Conservation (phyloP, 2,329 filamentous ascomycete species). For the Fusarium luffae region DNA sequence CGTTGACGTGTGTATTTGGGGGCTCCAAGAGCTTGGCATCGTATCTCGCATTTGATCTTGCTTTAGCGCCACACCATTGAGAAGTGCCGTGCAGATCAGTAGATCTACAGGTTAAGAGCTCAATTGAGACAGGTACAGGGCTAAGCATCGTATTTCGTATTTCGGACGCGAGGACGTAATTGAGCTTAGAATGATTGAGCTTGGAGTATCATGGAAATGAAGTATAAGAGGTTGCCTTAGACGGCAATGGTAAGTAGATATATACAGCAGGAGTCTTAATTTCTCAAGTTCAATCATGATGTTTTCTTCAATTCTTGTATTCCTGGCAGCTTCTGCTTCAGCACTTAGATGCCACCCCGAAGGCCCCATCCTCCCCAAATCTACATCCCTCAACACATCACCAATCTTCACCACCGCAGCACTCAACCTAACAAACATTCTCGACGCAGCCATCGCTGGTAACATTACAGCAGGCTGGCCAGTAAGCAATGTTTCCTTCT, state of each 20-base stretch:
- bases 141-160: constrained; percentile 14
- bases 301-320: fast-evolving
- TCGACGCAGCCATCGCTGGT: constrained; percentile 49
- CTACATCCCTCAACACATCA: constrained; percentile 41
- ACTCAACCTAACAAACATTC: constrained; percentile 41
- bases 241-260: too few relatives aligned
- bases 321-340: not conserved
- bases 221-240: constrained; percentile 11
- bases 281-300: constrained; percentile 10
- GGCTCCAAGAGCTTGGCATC: constrained; percentile 3
- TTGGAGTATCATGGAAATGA: too few relatives aligned
- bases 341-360: constrained; percentile 47
- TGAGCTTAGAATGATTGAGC: too few relatives aligned
- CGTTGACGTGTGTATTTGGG: too few relatives aligned
- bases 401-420: constrained; percentile 46
- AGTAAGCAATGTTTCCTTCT: constrained; percentile 53
- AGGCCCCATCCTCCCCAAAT: constrained; percentile 49
- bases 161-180: not conserved
- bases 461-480: constrained; percentile 51
- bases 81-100: constrained; percentile 26
- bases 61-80: constrained; percentile 17
- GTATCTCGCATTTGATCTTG: constrained; percentile 30
- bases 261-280: too few relatives aligned
- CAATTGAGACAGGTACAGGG: not conserved
- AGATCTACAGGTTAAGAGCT: not conserved